Evolutionary conservation across 345 rosid genomes (phyloP), one percentile per base, ranked within the genome.

Genomic region (Adansonia digitata): DNA sequence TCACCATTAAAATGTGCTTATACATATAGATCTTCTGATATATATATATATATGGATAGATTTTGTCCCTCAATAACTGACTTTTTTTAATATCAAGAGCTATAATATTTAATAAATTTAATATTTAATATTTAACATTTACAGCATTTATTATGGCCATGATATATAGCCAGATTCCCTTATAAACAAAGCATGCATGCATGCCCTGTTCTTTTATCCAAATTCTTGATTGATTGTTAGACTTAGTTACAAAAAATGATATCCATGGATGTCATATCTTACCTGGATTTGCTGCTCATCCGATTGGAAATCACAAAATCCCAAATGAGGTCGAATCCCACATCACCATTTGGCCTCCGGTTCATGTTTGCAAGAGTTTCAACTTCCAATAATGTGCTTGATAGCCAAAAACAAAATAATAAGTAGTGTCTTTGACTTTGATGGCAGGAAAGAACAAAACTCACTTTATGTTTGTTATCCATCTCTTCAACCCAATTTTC

Each of bases 391-490:
- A 22, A 8, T 39, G 24, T 63, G 15, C 22, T 59, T 15, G 22
- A 62, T 24, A 24, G 22, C 15, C 26, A 27, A 51, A 24, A 14
- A 46, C n/a, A 2, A 48, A 48, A 15, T 3, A 45, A 46, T n/a
- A n/a, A n/a, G n/a, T n/a, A 37, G 0, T 59, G 72, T 68, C 68
- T 39, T 81, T 78, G 79, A 81, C 79, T 77, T 72, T 11, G 66
- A n/a, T n/a, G n/a, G n/a, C n/a, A n/a, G n/a, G n/a, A n/a, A n/a
- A n/a, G n/a, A n/a, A n/a, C n/a, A 35, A 34, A 35, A n/a, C 63
- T 26, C 64, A 42, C 56, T 68, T 78, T 72, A 51, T 75, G 78
- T 56, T 66, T 78, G 81, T 78, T 72, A 75, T 66, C 71, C 0
- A 29, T 60, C 71, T 71, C 73, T 66, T 78, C 73, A 45, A 26